phyloP scores from a whole-genome alignment of 495 filamentous ascomycete species.

The Pyrenula massariospora region DNA sequence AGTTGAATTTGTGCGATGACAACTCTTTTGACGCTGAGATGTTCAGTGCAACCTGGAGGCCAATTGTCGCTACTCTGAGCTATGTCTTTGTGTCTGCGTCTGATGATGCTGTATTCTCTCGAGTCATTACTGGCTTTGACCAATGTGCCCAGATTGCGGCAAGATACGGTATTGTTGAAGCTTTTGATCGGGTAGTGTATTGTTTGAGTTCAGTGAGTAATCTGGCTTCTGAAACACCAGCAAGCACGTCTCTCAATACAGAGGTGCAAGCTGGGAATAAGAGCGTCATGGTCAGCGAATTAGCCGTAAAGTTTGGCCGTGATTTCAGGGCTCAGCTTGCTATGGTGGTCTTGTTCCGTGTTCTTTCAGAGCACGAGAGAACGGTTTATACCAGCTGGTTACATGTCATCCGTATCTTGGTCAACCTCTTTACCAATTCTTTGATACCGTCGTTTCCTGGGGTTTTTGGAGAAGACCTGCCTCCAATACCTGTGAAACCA shows the following conservation, averaged over 20 bases:
- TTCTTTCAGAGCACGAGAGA: constrained; percentile 72
- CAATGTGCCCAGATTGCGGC: constrained; percentile 92
- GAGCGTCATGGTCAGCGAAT: constrained; percentile 97
- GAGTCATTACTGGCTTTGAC: constrained; percentile 87
- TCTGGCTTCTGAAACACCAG: constrained; percentile 57
- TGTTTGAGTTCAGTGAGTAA: constrained; percentile 85
- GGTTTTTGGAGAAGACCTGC: constrained; percentile 68
- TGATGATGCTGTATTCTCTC: constrained; percentile 90
- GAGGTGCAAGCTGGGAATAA: constrained; percentile 86
- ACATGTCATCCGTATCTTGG: constrained; percentile 77
- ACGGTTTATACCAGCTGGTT: constrained; percentile 72
- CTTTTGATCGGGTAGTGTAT: constrained; percentile 81
- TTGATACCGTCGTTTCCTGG: constrained; percentile 46
- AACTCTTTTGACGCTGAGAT: constrained; percentile 96
- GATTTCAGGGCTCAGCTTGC: constrained; percentile 91
- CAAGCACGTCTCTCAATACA: constrained; percentile 84
- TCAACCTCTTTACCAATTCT: constrained; percentile 94
- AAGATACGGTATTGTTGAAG: constrained; percentile 71
- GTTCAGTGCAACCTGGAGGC: constrained; percentile 93
- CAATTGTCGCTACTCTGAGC: constrained; percentile 84
- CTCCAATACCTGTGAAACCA: constrained; percentile 77
- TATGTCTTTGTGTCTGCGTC: constrained; percentile 99
- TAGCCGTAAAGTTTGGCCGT: constrained; percentile 90
- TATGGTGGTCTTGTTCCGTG: constrained; percentile 83
- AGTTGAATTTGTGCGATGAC: constrained; percentile 71